A percentile compares a stretch with the other conserved stretches of the same genome.
Evolutionary conservation across 805 yeast genomes (phyloP).

Genomic region (Metschnikowia koreensis): DNA sequence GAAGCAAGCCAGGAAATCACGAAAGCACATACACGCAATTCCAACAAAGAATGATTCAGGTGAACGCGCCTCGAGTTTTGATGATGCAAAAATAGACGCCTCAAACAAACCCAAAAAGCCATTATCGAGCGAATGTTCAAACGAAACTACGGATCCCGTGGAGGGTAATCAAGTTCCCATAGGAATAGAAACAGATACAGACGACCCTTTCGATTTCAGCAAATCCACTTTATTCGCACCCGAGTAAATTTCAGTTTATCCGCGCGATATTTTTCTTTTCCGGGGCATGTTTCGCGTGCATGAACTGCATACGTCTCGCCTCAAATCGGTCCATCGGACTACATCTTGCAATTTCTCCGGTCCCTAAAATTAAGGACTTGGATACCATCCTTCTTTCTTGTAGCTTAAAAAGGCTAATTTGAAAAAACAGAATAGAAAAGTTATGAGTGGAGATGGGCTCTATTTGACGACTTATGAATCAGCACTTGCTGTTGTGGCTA

Average conservation of each 20-base stretch:
- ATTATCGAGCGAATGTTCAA: not conserved
- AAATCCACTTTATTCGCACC: conserved; percentile 12
- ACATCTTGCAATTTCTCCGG: not conserved
- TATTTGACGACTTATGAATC: conserved; percentile 79
- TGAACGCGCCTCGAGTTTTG: not conserved
- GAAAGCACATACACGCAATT: not conserved
- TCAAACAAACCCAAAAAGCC: not conserved
- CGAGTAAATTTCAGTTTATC: conserved; percentile 4
- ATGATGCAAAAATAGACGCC: not conserved
- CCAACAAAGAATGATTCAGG: not conserved
- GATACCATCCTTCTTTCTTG: too few species aligned
- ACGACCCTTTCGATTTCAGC: conserved; percentile 10
- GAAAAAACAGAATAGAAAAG: too few species aligned
- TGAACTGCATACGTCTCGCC: not conserved
- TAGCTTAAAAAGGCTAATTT: too few species aligned
- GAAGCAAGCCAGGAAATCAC: conserved; percentile 29
- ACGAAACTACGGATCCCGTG: not conserved
- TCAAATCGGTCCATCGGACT: not conserved
- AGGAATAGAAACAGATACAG: not conserved
- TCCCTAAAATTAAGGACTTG: too few species aligned
- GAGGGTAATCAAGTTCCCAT: too few species aligned
- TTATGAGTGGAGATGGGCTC: conserved; percentile 25
- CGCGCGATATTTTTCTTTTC: conserved; percentile 9
- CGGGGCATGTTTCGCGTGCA: not conserved
- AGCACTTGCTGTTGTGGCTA: conserved; percentile 81